These are phyloP conservation scores for Beauveria bassiana DNA, from an alignment of 2,329 filamentous ascomycete species.

Conservation along the genomic window DNA sequence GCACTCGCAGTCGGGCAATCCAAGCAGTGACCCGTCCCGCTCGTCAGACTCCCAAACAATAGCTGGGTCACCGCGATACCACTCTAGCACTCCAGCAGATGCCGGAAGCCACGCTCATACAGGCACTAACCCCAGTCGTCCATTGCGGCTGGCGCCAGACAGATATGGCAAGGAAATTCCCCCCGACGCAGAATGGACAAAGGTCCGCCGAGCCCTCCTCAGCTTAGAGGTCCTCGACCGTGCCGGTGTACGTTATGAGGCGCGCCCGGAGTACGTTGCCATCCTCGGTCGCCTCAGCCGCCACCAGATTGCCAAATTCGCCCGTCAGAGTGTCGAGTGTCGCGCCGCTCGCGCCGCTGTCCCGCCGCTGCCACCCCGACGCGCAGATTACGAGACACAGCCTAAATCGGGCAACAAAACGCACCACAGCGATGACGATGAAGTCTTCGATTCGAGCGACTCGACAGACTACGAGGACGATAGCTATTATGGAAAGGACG, in stretches of 20 bases:
- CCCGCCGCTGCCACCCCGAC: background rate
- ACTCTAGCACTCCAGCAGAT: slow-evolving; percentile 32
- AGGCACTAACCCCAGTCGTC: slow-evolving; percentile 4
- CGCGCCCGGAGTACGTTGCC: slow-evolving; percentile 52
- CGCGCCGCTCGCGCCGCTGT: slow-evolving; percentile 31
- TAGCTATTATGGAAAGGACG: slow-evolving; percentile 21
- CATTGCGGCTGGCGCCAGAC: slow-evolving; percentile 45
- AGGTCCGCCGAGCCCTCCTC: slow-evolving; percentile 45
- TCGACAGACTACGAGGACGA: slow-evolving; percentile 27
- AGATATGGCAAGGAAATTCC: slow-evolving; percentile 48
- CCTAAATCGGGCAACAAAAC: slow-evolving; percentile 23
- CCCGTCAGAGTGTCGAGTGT: slow-evolving; percentile 39
- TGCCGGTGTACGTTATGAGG: slow-evolving; percentile 52
- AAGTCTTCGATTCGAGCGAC: slow-evolving; percentile 24
- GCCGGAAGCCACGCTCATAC: background rate
- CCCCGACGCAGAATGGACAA: slow-evolving; percentile 51
- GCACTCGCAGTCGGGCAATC: slow-evolving; percentile 21
- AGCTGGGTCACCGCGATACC: slow-evolving; percentile 33
- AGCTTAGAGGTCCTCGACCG: slow-evolving; percentile 50
- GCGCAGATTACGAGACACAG: slow-evolving; percentile 10
- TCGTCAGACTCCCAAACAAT: slow-evolving; percentile 24
- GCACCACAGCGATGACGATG: slow-evolving; percentile 23
- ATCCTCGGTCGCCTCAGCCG: slow-evolving; percentile 47
- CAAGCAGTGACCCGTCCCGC: slow-evolving; percentile 25
- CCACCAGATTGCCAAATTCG: slow-evolving; percentile 44